Base-by-base conservation (phyloP, 352 stramenopile genomes). In the Globisporangium mamillatum region DNA sequence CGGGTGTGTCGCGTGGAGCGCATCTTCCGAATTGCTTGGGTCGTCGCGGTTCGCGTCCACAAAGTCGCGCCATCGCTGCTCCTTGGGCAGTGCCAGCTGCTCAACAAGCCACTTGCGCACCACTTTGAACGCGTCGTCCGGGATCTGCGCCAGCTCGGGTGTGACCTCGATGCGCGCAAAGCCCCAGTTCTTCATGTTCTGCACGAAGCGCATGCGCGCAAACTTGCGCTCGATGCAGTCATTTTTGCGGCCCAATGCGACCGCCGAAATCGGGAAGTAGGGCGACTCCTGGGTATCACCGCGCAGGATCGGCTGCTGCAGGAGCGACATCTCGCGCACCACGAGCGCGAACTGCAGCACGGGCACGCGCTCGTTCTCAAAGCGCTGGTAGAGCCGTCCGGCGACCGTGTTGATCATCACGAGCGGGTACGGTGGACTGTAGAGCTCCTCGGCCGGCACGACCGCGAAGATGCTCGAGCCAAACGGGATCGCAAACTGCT, bases 361-460 rank as follows among this genome's bases (percentile, higher is more conserved):
- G 0, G 88, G 88, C 60, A 83, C 60, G 12, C 68, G 71, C 32
- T 78, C 71, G 46, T 50, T 55, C 61, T 87, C 75, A 60, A 80
- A 78, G 59, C 72, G 72, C 54, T 74, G 63, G 58, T 86, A 84
- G 9, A 93, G 48, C 38, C 69, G 66, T 0, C 65, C 41, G 0
- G 82, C 86, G 16, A 92, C 67, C 10, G 82, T 83, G 66, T 95
- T 95, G 80, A 95, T 76, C 76, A 95, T 90, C 55, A 89, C 80
- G 58, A 95, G 76, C 62, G 88, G 88, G 61, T 86, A 89, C 63
- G 84, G 79, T 27, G 88, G 88, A 24, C 80, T 90, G 65, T 94
- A 95, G 53, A 91, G 74, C 66, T 95, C 88, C 8, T 92, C 75
- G 10, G 85, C 88, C 1, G 84, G 88, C 44, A 86, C 72, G 16